These are phyloP conservation scores for Fraxinus anomala DNA, from an alignment of 257 asterid genomes.

Conservation along the genomic window DNA sequence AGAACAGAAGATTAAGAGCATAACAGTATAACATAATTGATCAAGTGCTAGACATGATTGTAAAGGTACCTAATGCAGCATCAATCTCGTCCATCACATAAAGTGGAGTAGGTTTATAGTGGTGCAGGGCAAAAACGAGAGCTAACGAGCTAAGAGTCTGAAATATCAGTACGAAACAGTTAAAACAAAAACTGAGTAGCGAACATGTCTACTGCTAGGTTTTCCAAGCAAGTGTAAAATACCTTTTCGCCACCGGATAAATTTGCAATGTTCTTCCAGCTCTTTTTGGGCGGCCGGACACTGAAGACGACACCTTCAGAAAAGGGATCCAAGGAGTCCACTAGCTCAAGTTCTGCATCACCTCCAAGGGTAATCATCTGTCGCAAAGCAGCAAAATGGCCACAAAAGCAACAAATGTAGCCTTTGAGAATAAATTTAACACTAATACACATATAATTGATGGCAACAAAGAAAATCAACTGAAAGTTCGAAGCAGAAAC, in stretches of 20 bases:
- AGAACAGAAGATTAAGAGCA: background rate
- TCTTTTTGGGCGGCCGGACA: conserved; percentile 96
- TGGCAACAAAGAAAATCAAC: background rate
- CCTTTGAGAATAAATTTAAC: background rate
- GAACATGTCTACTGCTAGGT: background rate
- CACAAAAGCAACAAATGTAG: background rate
- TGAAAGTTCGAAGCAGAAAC: too few species aligned
- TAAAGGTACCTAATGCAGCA: conserved; percentile 79
- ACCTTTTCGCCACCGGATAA: conserved; percentile 99
- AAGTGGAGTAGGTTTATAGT: conserved; percentile 97
- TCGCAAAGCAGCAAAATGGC: conserved; percentile 3
- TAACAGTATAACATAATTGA: conserved; percentile 7
- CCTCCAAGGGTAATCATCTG: conserved; percentile 99
- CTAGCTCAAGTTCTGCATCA: conserved; percentile 94
- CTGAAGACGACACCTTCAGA: conserved; percentile 99
- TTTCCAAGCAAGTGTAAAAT: conserved; percentile 18
- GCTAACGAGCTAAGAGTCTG: conserved; percentile 98
- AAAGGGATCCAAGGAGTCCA: conserved; percentile 96
- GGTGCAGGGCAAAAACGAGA: conserved; percentile 96
- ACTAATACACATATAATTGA: background rate
- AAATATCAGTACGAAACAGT: conserved; percentile 21
- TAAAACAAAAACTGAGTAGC: background rate
- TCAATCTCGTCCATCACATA: conserved; percentile 98
- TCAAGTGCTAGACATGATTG: background rate
- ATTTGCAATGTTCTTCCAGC: conserved; percentile 98